Evolutionary conservation across 257 asterid genomes (phyloP), one percentile per base, ranked within the genome.

Genomic region (Solanum chiquidenum): DNA sequence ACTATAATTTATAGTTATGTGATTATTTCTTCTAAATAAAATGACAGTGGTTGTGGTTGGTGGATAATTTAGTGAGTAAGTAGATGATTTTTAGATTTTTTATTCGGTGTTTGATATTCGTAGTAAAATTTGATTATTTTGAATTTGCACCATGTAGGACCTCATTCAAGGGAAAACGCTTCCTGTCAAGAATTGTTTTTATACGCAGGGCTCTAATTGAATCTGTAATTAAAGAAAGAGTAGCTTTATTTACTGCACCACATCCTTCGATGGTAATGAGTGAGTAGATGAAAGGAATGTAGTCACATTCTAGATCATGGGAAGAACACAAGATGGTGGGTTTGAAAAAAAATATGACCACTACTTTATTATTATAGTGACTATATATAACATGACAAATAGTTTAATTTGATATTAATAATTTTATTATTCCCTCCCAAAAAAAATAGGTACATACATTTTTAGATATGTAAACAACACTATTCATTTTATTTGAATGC

Each of bases 231-330:
- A 16, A 2, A 3, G 1, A 16, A 52, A 1, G 3, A 0, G 1
- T 0, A 52, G 3, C 0, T 16, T 5, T 1, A 52, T 52, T 0
- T 3, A 52, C 9, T 52, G 1, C 3, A 52, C 4, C 9, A 14
- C 21, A 52, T 2, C 9, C 0, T 16, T 49, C 9, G 9, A 2
- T 0, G 0, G 0, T 5, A 52, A 5, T 2, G 9, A 52, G 21
- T 14, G 60, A 49, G 33, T 21, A 2, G 33, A 11, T 37, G 52
- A 74, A 37, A 11, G 3, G n/a, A 37, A 37, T 37, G 40, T 21
- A 74, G 55, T n/a, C 33, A 73, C 27, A 73, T 72, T 31, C 35
- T 31, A 69, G 40, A 31, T 14, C 75, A 27, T 71, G 13, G n/a
- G 77, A 71, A 31, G n/a, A 71, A 13, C 77, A 31, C 11, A 18